A percentile compares a stretch with the other conserved stretches of the same genome.
Evolutionary conservation across 2,329 filamentous ascomycete species (phyloP).

Genomic region (Ascochyta pisi): DNA sequence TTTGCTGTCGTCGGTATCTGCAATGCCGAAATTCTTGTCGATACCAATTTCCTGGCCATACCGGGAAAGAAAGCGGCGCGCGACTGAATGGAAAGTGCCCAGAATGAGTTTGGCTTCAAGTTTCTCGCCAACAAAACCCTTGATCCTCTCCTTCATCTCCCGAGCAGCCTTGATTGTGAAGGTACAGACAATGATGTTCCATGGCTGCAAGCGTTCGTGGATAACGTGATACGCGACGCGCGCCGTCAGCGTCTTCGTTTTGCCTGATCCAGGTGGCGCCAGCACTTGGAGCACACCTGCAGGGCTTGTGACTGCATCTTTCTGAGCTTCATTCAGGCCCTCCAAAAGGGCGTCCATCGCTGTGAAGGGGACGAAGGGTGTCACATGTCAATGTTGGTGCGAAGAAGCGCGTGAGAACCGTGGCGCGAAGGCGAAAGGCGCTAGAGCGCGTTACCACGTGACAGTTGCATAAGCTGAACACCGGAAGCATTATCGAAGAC

Average conservation of each 20-base stretch:
- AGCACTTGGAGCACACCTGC: constrained; percentile 67
- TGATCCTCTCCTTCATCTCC: constrained; percentile 92
- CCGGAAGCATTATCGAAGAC: too few relatives aligned
- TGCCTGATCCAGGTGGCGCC: constrained; percentile 74
- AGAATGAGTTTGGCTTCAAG: constrained; percentile 79
- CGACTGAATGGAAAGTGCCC: constrained; percentile 94
- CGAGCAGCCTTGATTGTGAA: constrained; percentile 95
- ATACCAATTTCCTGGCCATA: constrained; percentile 89
- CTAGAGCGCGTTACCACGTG: constrained; percentile 10
- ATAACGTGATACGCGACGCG: constrained; percentile 88
- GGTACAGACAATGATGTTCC: constrained; percentile 92
- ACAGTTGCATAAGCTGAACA: not conserved
- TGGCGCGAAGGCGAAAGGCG: not conserved
- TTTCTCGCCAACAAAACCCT: constrained; percentile 78
- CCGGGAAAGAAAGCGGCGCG: constrained; percentile 79
- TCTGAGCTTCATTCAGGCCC: constrained; percentile 70
- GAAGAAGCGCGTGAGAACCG: not conserved
- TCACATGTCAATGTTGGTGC: constrained; percentile 16
- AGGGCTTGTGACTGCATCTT: constrained; percentile 67
- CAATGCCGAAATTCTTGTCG: constrained; percentile 84
- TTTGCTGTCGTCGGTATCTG: constrained; percentile 80
- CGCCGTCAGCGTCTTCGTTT: constrained; percentile 93
- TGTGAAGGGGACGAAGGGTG: constrained; percentile 11
- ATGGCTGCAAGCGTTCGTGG: constrained; percentile 73
- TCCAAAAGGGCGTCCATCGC: constrained; percentile 63